Conservation (phyloP, 192 early-diverging fungal genomes). For the Umbelopsis vinacea region DNA sequence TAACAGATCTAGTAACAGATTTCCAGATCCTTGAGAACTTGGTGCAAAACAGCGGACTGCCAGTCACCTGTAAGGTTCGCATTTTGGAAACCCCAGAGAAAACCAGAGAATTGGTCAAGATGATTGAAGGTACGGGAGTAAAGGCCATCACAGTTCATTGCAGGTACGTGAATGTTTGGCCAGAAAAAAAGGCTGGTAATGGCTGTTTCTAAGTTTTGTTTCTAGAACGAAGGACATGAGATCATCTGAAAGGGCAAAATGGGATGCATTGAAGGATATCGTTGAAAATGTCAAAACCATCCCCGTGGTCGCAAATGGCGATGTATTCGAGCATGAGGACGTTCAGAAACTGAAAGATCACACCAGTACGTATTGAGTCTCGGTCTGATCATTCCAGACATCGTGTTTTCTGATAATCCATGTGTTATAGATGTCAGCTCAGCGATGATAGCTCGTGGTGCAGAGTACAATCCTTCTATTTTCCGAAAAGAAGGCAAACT, state of each 20-base stretch:
- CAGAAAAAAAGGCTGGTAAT: too few relatives aligned
- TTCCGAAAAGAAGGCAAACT: constrained; percentile 73
- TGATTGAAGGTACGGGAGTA: constrained; percentile 86
- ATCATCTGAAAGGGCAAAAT: constrained; percentile 80
- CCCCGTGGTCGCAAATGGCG: constrained; percentile 93
- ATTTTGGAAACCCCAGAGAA: constrained; percentile 75
- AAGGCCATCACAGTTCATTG: constrained; percentile 91
- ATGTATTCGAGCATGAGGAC: constrained; percentile 72
- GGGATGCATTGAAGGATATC: constrained; percentile 80
- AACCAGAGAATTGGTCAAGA: constrained; percentile 80
- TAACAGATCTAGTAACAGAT: background rate
- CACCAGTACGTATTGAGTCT: constrained; percentile 35
- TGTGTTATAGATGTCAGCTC: constrained; percentile 44
- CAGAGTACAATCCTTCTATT: constrained; percentile 84
- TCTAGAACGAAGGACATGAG: constrained; percentile 70
- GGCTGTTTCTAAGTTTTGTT: too few relatives aligned
- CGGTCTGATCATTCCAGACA: background rate
- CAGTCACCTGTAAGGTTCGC: constrained; percentile 37
- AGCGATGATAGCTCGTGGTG: constrained; percentile 93
- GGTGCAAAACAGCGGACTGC: constrained; percentile 68
- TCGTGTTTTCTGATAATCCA: background rate
- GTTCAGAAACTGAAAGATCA: constrained; percentile 62
- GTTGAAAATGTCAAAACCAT: constrained; percentile 70
- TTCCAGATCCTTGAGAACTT: constrained; percentile 69
- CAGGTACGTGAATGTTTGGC: constrained; percentile 52